phyloP scores from a whole-genome alignment of 2,329 filamentous ascomycete genomes.

The Ophiostoma quercus region DNA sequence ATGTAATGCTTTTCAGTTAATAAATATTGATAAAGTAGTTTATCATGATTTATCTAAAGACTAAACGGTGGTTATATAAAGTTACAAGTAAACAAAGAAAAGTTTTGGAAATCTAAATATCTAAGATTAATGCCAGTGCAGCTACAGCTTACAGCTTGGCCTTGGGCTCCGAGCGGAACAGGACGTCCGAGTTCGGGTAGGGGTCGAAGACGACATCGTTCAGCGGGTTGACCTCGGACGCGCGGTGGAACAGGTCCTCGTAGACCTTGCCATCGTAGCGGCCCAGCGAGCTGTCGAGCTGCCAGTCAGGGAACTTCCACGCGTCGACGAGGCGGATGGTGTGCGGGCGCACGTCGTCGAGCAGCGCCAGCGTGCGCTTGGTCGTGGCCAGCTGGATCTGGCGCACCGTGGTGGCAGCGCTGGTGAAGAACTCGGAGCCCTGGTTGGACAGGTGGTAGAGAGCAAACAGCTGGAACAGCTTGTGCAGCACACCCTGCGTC shows the following conservation, averaged over 20 bases:
- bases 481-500: constrained; percentile 56
- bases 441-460: constrained; percentile 60
- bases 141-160: neutral
- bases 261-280: constrained; percentile 70
- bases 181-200: constrained; percentile 56
- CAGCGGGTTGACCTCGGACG: constrained; percentile 66
- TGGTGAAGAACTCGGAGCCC: constrained; percentile 47
- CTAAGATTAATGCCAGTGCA: neutral
- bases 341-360: constrained; percentile 68
- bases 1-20: neutral
- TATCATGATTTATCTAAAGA: neutral
- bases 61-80: neutral
- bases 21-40: neutral
- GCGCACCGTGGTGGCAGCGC: constrained; percentile 41
- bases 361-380: constrained; percentile 58
- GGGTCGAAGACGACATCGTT: constrained; percentile 68
- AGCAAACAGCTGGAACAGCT: constrained; percentile 78
- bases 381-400: constrained; percentile 67
- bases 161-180: constrained; percentile 39
- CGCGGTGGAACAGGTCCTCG: constrained; percentile 68
- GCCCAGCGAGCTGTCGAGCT: constrained; percentile 66
- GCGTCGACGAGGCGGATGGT: constrained; percentile 66
- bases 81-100: neutral
- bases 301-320: constrained; percentile 75
- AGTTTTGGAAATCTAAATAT: neutral